Base-by-base conservation (phyloP, 108 stramenopile species). In the Parietichytrium sp. region DNA sequence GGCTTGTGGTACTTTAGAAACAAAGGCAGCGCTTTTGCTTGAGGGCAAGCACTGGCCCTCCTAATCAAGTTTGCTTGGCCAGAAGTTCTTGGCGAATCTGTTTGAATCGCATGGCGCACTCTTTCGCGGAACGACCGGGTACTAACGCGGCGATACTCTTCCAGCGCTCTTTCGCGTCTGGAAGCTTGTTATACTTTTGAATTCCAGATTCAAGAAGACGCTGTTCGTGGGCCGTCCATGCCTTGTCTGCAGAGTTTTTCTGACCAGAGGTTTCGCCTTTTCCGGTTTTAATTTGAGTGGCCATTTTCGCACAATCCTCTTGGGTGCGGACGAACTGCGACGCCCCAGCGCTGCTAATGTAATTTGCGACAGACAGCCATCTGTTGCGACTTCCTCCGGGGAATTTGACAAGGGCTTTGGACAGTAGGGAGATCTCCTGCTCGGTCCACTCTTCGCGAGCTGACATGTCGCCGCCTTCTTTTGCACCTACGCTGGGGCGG, bases 381-480 rank as follows among this genome's bases (percentile, higher is more conserved):
- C 97, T 92, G 61, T 93, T 93, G 52, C 90, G 92, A 6, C 95
- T 94, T 0, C 97, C 98, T 0, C 93, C 88, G 42, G 96, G 96
- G 88, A 92, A 98, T 81, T 94, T 94, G 81, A 92, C 94, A 30
- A 95, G 84, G 8, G 92, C 96, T 87, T 99, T 99, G 53, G 95
- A 92, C 55, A 99, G 86, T 0, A 92, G 88, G 6, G 92, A 83
- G 47, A 96, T 79, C 84, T 98, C 98, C n/a, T 95, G 92, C 55
- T 93, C 92, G 18, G 93, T 87, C 94, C 96, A 98, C n/a, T n/a
- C n/a, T n/a, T n/a, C n/a, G n/a, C n/a, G n/a, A n/a, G n/a, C n/a
- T n/a, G n/a, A n/a, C n/a, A n/a, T n/a, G n/a, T n/a, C n/a, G n/a
- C n/a, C n/a, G n/a, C n/a, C n/a, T n/a, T n/a, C n/a, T n/a, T n/a